Conservation (phyloP, 495 filamentous ascomycete genomes). For the Bryoglossum gracile region DNA sequence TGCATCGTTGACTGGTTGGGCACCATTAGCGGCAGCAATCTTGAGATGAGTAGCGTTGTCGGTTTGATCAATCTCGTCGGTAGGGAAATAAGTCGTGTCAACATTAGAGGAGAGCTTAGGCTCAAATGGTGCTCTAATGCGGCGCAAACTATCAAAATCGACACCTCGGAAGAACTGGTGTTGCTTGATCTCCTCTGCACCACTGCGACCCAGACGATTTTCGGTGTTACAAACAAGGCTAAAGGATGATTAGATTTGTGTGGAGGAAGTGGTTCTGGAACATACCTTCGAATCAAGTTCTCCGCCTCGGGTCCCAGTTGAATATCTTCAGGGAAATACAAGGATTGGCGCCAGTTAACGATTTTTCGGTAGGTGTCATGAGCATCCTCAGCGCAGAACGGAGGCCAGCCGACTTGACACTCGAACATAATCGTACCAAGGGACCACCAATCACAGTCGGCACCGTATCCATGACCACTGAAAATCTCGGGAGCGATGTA, state of each 20-base stretch:
- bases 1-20: slow-evolving; percentile 37
- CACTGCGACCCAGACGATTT: slow-evolving; percentile 76
- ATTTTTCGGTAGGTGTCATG: slow-evolving; percentile 99
- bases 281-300: slow-evolving; percentile 75
- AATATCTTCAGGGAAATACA: slow-evolving; percentile 96
- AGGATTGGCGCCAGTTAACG: slow-evolving; percentile 89
- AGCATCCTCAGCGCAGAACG: slow-evolving; percentile 96
- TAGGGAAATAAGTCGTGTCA: slow-evolving; percentile 98
- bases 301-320: slow-evolving; percentile 81
- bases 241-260: slow-evolving; percentile 12
- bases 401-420: slow-evolving; percentile 96
- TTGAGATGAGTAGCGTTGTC: slow-evolving; percentile 71
- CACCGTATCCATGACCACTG: slow-evolving; percentile 88
- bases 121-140: slow-evolving; percentile 92
- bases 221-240: slow-evolving; percentile 90
- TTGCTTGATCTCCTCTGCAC: slow-evolving; percentile 82
- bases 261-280: background rate
- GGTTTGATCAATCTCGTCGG: slow-evolving; percentile 91
- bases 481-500: slow-evolving; percentile 99
- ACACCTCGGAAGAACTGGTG: slow-evolving; percentile 97
- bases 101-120: slow-evolving; percentile 84
- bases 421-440: slow-evolving; percentile 99
- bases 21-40: slow-evolving; percentile 34
- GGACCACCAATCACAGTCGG: slow-evolving; percentile 98
- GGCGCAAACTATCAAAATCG: slow-evolving; percentile 82